Evolutionary conservation across 2,329 filamentous ascomycete genomes (phyloP).

Genomic region (Colletotrichum aenigma): DNA sequence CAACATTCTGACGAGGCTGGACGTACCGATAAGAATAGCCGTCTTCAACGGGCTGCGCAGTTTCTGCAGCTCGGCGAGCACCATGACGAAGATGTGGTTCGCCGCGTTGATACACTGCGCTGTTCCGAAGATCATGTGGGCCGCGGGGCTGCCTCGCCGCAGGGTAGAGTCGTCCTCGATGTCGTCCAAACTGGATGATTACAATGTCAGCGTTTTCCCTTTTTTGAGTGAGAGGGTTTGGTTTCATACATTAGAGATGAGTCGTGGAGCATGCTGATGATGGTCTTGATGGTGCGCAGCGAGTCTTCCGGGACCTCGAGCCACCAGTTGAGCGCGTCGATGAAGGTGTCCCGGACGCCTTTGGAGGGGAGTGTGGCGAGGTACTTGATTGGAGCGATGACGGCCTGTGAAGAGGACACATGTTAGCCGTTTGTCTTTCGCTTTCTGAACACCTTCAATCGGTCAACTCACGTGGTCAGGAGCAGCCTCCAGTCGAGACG

Average conservation of each 20-base stretch:
- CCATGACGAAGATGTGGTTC: constrained; percentile 86
- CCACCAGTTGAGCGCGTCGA: background rate
- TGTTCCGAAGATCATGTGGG: constrained; percentile 82
- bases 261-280: background rate
- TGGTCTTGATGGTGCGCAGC: background rate
- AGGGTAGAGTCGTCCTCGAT: constrained; percentile 82
- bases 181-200: constrained; percentile 64
- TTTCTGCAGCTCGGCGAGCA: constrained; percentile 57
- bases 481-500: background rate
- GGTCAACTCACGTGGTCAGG: background rate
- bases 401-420: background rate
- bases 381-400: background rate
- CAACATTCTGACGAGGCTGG: rapidly evolving
- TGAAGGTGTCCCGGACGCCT: background rate
- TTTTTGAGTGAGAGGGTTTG: background rate
- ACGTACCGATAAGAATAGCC: background rate
- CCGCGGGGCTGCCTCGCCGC: constrained; percentile 79
- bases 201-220: background rate
- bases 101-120: constrained; percentile 89
- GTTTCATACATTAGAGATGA: background rate
- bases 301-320: background rate
- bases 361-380: background rate
- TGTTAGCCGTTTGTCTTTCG: background rate
- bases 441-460: background rate
- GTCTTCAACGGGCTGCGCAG: background rate